Base-by-base conservation (phyloP, 78 protist species). In the Parvularia atlantis region DNA sequence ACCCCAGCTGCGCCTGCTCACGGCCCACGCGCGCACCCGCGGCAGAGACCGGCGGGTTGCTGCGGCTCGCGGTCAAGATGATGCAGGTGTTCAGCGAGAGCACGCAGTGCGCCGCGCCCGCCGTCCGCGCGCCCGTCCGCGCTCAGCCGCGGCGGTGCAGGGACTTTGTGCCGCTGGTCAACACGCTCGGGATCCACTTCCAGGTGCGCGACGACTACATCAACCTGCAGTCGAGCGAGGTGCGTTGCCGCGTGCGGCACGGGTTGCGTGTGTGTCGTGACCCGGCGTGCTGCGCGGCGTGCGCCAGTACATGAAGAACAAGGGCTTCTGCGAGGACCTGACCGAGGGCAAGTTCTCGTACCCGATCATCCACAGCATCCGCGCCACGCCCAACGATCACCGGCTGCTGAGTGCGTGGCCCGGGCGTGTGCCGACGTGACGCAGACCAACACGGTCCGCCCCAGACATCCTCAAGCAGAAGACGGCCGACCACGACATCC, bases 301-400 rank as follows among this genome's bases (percentile, higher is more conserved):
- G n/a, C n/a, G n/a, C n/a, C 58, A 67, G 77, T 87, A 87, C 52
- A 66, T 36, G 67, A n/a, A 26, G 20, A 71, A 63, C 69, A 87
- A 87, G 85, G 30, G 73, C 43, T 87, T 71, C 66, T 73, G 84
- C 40, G 92, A 87, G 57, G 93, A 92, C 69, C 56, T 92, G 33
- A 80, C 97, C n/a, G 97, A 92, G 69, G 97, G 97, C 48, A 92
- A 92, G 66, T 92, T 84, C 71, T 86, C 91, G 40, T 91, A 75
- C 77, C 92, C 88, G 26, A 84, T 89, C 44, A 84, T 86, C 22
- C 90, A 89, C 56, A 40, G 77, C 44, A 73, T 91, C 11, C 78
- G 58, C 13, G 41, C 60, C n/a, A 33, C 53, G 26, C 17, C 75
- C 22, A 33, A 24, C 28, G 85, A 81, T 39, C 33, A 33, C n/a